phyloP scores from a whole-genome alignment of 345 rosid genomes.

The Populus deltoides region DNA sequence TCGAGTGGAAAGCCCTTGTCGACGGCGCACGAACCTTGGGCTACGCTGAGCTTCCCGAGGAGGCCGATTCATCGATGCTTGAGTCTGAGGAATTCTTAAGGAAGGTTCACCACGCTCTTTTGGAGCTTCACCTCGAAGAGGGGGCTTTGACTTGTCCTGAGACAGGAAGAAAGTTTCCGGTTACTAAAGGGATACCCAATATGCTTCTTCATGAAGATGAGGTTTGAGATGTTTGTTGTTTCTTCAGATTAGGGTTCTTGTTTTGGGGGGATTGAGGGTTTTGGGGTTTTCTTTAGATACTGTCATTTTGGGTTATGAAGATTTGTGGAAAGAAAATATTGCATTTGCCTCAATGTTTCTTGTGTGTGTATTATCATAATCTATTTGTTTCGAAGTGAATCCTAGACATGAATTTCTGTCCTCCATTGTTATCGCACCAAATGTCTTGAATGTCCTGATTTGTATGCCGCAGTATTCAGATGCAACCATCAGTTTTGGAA shows the following conservation, averaged over 20 bases:
- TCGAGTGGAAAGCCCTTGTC: constrained; percentile 76
- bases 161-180: constrained; percentile 71
- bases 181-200: constrained; percentile 79
- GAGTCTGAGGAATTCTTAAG: constrained; percentile 67
- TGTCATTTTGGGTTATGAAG: background rate
- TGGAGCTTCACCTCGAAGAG: constrained; percentile 85
- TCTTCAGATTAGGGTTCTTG: background rate
- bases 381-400: background rate
- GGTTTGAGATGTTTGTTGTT: constrained; percentile 39
- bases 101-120: constrained; percentile 77
- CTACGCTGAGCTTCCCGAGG: constrained; percentile 63
- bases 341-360: background rate
- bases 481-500: background rate
- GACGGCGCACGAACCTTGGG: constrained; percentile 71
- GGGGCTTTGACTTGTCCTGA: constrained; percentile 90
- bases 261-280: background rate
- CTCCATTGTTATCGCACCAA: background rate
- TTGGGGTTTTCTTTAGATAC: background rate
- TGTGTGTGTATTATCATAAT: background rate
- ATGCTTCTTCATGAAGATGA: constrained; percentile 98
- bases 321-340: background rate
- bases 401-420: background rate
- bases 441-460: background rate
- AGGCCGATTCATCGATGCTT: constrained; percentile 43
- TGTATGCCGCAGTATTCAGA: background rate